Evolutionary conservation across 768 basidiomycete genomes (phyloP), one percentile per base, ranked within the genome.

Genomic region (Boletus sensibilis): DNA sequence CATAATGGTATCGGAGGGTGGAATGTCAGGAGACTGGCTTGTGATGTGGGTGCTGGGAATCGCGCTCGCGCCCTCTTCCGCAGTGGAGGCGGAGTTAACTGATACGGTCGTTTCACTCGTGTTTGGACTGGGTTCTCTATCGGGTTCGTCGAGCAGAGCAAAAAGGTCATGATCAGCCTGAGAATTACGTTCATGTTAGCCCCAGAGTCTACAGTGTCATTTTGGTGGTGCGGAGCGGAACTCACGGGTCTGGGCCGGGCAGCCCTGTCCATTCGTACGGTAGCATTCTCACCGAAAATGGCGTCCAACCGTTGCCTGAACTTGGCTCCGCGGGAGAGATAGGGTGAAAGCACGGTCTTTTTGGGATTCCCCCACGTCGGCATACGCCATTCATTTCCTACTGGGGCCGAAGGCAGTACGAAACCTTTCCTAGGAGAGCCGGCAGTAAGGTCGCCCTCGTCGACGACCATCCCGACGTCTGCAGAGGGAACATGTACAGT

Each of bases 211-310:
- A 40, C 20, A 25, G 3, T 25, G 23, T 44, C 29, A 10, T 34
- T n/a, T n/a, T 12, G 20, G 33, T 18, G 16, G 16, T 18, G 25
- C 8, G 29, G 12, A 9, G 12, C 1, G 18, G 34, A 1, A 60
- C 68, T 59, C 34, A 69, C 68, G 9, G 53, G 49, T 51, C 50
- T 62, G 12, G 68, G 68, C 8, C 58, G 61, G 5, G 63, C 69
- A 10, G 23, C 35, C 11, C 41, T 66, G 54, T 65, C 69, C 16
- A 42, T 66, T 1, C 65, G 68, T n/a, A 71, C 65, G 4, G 55
- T 50, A 4, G 56, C 52, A 5, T 59, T 39, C 14, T 57, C 52
- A 9, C 68, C 69, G 21, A 71, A 69, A 3, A 56, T 33, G 23
- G 56, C 21, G n/a, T 55, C 21, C 12, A 69, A 20, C 2, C 61